These are phyloP conservation scores for Globisporangium paroecandrum DNA, from an alignment of 352 stramenopile genomes.

Conservation along the genomic window DNA sequence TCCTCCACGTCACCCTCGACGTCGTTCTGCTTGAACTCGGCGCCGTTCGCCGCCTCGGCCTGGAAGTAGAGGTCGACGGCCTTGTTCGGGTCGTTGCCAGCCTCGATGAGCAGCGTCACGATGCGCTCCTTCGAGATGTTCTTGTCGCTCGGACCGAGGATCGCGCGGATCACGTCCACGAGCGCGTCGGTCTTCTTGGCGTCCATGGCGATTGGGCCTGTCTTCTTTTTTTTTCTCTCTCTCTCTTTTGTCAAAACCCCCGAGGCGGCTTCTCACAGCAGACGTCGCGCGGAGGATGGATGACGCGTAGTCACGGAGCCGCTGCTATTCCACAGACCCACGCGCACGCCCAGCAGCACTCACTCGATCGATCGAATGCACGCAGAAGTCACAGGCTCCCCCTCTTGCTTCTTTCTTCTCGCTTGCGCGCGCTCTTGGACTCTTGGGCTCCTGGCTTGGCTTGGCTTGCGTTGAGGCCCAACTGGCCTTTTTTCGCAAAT, in stretches of 20 bases:
- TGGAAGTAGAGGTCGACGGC: slow-evolving; percentile 81
- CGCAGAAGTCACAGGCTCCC: background rate
- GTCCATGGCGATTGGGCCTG: slow-evolving; percentile 29
- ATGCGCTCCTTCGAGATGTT: slow-evolving; percentile 63
- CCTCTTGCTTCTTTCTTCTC: background rate
- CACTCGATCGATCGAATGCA: background rate
- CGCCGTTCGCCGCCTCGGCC: slow-evolving; percentile 40
- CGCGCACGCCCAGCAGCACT: background rate
- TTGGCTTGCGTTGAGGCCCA: background rate
- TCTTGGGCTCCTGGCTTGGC: background rate
- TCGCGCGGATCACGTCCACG: slow-evolving; percentile 75
- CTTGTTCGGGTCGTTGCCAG: slow-evolving; percentile 77
- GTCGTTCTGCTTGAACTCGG: slow-evolving; percentile 44
- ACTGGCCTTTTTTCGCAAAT: slow-evolving; percentile 34
- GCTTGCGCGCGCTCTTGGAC: slow-evolving; percentile 1
- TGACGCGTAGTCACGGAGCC: background rate
- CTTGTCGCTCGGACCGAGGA: slow-evolving; percentile 57
- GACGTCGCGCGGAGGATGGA: background rate
- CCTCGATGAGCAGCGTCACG: slow-evolving; percentile 52
- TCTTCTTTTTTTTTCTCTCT: background rate
- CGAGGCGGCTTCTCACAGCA: background rate
- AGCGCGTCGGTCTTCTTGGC: slow-evolving; percentile 54
- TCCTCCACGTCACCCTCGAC: slow-evolving; percentile 46
- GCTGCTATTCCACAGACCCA: background rate
- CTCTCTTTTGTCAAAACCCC: background rate